Evolutionary conservation across 2,329 filamentous ascomycete genomes (phyloP), one percentile per base, ranked within the genome.

Genomic region (Ophiostoma fasciatum): DNA sequence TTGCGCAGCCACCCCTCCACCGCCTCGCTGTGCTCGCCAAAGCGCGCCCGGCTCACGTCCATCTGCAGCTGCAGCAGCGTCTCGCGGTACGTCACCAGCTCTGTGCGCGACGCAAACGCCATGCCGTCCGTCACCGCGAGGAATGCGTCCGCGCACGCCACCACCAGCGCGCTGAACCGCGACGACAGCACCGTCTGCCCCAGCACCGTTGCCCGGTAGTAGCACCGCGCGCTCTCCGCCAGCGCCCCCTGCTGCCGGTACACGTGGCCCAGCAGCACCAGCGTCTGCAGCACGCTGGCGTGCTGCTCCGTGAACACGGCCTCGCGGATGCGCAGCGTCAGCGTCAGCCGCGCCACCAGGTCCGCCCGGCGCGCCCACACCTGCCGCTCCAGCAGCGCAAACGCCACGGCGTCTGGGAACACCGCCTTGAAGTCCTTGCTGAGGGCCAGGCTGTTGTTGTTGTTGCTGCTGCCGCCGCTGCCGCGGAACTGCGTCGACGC

Each of bases 121-220:
- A 57, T 54, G 1, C 42, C 47, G 29, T 56, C 54, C 0, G 57
- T 59, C 33, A 48, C 52, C 2, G 45, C 39, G 9, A 60, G 41
- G 46, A 60, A 59, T 4, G 52, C 36, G n/a, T 50, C 50, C 1
- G 53, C 50, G 45, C 58, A 61, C 4, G 51, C 44, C 1, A 56
- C 38, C 1, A 59, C 54, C 3, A 60, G 38, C 2, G 45, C 45
- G 36, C 49, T 53, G 14, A 48, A 53, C 30, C 48, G 47, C 15
- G 54, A 54, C 5, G n/a, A n/a, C n/a, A 60, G 36, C 4, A 59
- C 39, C 0, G 39, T 13, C 36, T 52, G 51, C 0, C 56, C 55
- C 1, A 98, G 61, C 6, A 77, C 78, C 39, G 80, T 77, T 14
- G 57, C 57, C 7, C 50, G 48, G 42, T 60, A 59, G 31, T 57